Percentiles rank a stretch among this genome's conserved stretches.
These are phyloP conservation scores for Boletus holoroseus DNA, from an alignment of 1,284 basidiomycete genomes.

Conservation along the genomic window DNA sequence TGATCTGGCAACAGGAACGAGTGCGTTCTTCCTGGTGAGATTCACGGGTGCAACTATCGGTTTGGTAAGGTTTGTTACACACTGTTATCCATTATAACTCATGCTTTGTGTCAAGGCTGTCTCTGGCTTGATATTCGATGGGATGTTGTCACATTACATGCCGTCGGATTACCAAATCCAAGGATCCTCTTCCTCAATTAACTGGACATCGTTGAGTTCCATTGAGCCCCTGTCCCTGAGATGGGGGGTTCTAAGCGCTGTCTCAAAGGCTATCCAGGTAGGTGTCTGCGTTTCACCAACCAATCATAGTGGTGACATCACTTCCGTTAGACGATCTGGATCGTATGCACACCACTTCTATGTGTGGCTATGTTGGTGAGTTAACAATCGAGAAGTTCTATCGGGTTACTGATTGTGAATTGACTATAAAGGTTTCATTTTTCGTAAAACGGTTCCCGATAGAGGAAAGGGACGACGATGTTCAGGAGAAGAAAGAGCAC, in stretches of 20 bases:
- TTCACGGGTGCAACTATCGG: slow-evolving; percentile 79
- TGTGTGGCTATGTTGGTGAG: slow-evolving; percentile 49
- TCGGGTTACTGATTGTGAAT: slow-evolving; percentile 23
- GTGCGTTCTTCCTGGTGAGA: slow-evolving; percentile 76
- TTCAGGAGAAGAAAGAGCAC: slow-evolving; percentile 21
- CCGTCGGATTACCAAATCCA: slow-evolving; percentile 43
- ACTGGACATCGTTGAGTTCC: slow-evolving; percentile 47
- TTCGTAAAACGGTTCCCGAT: slow-evolving; percentile 30
- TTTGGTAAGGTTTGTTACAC: slow-evolving; percentile 45
- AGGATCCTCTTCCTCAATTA: slow-evolving; percentile 43
- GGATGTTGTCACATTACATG: slow-evolving; percentile 43
- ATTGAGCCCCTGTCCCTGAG: slow-evolving; percentile 42
- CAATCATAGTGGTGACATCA: slow-evolving; percentile 14
- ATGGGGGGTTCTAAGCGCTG: slow-evolving; percentile 39
- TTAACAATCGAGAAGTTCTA: slow-evolving; percentile 1
- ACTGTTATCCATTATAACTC: slow-evolving; percentile 9
- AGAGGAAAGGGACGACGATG: slow-evolving; percentile 18
- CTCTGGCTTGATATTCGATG: slow-evolving; percentile 69
- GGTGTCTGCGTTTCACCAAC: slow-evolving; percentile 13
- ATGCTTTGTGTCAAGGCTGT: slow-evolving; percentile 47
- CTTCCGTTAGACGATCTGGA: slow-evolving; percentile 51
- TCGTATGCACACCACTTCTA: slow-evolving; percentile 53
- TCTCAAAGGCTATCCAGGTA: slow-evolving; percentile 54
- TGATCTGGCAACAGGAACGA: slow-evolving; percentile 71
- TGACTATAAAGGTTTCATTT: slow-evolving; percentile 31